A percentile compares a stretch with the other conserved stretches of the same genome.
These are phyloP conservation scores for Cryphonectria carpinicola DNA, from an alignment of 2,329 filamentous ascomycete genomes.

Conservation along the genomic window DNA sequence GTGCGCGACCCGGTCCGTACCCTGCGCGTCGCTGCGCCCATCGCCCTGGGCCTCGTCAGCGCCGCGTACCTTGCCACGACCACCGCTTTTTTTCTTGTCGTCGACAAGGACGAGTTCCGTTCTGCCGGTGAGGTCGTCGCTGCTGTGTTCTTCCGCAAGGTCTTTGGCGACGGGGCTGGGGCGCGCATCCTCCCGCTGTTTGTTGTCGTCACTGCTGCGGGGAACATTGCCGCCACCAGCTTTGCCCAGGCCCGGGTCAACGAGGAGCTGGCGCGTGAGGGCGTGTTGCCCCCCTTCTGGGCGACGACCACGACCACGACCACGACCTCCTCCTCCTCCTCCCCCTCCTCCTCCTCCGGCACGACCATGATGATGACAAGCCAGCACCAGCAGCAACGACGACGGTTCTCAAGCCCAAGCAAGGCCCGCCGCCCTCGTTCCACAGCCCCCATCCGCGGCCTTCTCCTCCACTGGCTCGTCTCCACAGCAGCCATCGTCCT, in stretches of 20 bases:
- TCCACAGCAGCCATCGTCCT: conserved; percentile 60
- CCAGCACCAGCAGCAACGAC: not conserved
- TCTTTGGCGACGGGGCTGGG: conserved; percentile 49
- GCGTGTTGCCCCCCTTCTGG: conserved; percentile 49
- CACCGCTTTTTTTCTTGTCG: conserved; percentile 62
- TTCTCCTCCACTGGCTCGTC: conserved; percentile 64
- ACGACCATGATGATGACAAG: not conserved
- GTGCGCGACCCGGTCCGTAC: conserved; percentile 61
- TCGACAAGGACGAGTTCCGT: conserved; percentile 59
- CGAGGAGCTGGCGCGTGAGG: conserved; percentile 51
- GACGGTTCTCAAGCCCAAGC: conserved; percentile 19
- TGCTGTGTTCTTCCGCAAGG: conserved; percentile 60
- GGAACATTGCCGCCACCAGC: conserved; percentile 52
- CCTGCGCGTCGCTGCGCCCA: conserved; percentile 58
- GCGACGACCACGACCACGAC: conserved; percentile 32
- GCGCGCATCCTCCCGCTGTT: conserved; percentile 50
- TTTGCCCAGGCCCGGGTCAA: conserved; percentile 54
- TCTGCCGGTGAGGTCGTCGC: conserved; percentile 58
- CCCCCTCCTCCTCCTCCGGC: not conserved
- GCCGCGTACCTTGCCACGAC: conserved; percentile 61
- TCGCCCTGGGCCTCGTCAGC: conserved; percentile 58
- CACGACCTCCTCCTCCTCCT: too few relatives aligned
- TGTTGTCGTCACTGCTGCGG: conserved; percentile 51
- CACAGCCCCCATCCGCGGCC: conserved; percentile 36
- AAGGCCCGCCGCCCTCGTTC: conserved; percentile 4